Evolutionary conservation across 2,329 filamentous ascomycete genomes (phyloP).

Genomic region (Fusarium anthophilum): DNA sequence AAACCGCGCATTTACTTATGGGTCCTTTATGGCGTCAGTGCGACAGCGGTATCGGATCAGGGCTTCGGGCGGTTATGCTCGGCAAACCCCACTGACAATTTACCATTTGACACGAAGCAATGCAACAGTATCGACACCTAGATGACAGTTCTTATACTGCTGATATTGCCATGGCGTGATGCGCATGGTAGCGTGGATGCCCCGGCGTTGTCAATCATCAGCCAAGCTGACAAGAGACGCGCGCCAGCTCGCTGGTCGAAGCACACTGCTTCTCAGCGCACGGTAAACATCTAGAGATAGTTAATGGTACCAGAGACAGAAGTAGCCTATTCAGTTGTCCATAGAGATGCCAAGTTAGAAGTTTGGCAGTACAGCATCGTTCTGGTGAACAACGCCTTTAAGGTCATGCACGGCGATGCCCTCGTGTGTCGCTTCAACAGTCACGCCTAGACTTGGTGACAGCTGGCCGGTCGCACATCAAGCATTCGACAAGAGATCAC

Average conservation of each 20-base stretch:
- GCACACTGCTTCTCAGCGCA: background rate
- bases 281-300: background rate
- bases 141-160: rapidly evolving
- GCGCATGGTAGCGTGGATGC: background rate
- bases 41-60: constrained; percentile 25
- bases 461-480: background rate
- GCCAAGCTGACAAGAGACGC: background rate
- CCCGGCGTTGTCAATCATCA: background rate
- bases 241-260: background rate
- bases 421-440: background rate
- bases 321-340: background rate
- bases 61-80: constrained; percentile 18
- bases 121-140: background rate
- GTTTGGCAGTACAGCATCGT: no score
- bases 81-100: constrained; percentile 5
- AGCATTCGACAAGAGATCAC: background rate
- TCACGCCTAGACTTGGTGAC: background rate
- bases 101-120: background rate
- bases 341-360: background rate
- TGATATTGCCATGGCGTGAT: background rate
- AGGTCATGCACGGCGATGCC: background rate
- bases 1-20: constrained; percentile 32
- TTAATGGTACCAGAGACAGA: background rate
- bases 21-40: constrained; percentile 18
- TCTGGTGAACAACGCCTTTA: no score